These are phyloP conservation scores for Jackrogersella minutella DNA, from an alignment of 495 filamentous ascomycete species.

Conservation along the genomic window DNA sequence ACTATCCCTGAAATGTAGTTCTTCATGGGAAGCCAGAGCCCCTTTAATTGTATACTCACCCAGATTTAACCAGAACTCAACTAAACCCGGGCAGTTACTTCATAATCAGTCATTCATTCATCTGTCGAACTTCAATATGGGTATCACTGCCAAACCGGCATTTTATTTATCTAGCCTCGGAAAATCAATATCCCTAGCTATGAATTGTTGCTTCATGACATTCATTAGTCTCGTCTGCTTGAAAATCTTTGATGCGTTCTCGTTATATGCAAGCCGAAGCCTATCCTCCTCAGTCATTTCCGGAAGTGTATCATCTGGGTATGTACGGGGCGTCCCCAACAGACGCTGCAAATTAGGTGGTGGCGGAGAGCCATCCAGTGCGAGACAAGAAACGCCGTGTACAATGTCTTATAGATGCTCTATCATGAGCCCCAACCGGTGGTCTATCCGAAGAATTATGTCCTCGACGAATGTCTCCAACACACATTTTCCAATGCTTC, in stretches of 20 bases:
- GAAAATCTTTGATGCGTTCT: slow-evolving; percentile 9
- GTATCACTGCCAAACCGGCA: slow-evolving; percentile 32
- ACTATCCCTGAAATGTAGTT: neutral
- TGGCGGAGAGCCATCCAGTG: slow-evolving; percentile 23
- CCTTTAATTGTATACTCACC: neutral
- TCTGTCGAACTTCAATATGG: neutral
- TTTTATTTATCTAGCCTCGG: slow-evolving; percentile 18
- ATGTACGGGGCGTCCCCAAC: slow-evolving; percentile 24
- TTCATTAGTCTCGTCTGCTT: slow-evolving; percentile 29
- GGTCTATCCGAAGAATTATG: slow-evolving; percentile 21
- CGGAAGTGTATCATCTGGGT: slow-evolving; percentile 18
- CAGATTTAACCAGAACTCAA: neutral
- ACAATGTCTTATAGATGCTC: slow-evolving; percentile 27
- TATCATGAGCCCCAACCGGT: slow-evolving; percentile 1
- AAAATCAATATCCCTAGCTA: slow-evolving; percentile 11
- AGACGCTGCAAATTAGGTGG: slow-evolving; percentile 18
- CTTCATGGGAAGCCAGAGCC: neutral
- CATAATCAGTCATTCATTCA: neutral
- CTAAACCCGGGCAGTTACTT: too few relatives aligned
- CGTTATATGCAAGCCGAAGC: slow-evolving; percentile 28
- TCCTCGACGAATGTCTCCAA: slow-evolving; percentile 1
- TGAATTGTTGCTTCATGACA: slow-evolving; percentile 39
- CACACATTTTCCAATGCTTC: neutral
- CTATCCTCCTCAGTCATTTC: slow-evolving; percentile 17
- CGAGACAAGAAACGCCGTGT: slow-evolving; percentile 33